Evolutionary conservation across 805 yeast genomes (phyloP).

Genomic region (Phaffomyces antillensis): DNA sequence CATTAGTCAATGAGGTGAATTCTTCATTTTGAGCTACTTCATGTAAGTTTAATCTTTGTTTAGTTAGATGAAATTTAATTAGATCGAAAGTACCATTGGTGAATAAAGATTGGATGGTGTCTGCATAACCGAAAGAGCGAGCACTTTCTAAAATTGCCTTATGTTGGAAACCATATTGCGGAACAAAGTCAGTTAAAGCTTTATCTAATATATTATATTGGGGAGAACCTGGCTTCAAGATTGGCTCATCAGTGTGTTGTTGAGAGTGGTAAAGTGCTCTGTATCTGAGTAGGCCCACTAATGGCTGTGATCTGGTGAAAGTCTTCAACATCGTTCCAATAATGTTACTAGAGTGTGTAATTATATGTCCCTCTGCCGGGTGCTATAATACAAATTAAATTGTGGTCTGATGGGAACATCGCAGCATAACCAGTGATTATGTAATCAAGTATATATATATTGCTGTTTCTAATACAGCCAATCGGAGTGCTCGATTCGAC

Average conservation of each 20-base stretch:
- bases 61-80: slow-evolving; percentile 47
- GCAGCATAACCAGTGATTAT: background rate
- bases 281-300: background rate
- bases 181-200: slow-evolving; percentile 35
- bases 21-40: slow-evolving; percentile 25
- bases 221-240: slow-evolving; percentile 22
- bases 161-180: slow-evolving; percentile 44
- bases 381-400: background rate
- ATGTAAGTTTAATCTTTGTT: slow-evolving; percentile 39
- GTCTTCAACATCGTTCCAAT: background rate
- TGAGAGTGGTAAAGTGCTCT: slow-evolving; percentile 22
- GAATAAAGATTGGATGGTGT: slow-evolving; percentile 38
- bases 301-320: background rate
- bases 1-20: slow-evolving; percentile 26
- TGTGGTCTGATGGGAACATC: background rate
- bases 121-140: slow-evolving; percentile 42
- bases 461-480: background rate
- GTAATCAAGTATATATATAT: no score
- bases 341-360: no score
- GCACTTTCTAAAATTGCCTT: slow-evolving; percentile 43
- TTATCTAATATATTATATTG: slow-evolving; percentile 34
- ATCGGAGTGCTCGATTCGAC: background rate
- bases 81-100: slow-evolving; percentile 42
- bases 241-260: slow-evolving; percentile 21
- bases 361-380: background rate